Conservation (phyloP, 495 filamentous ascomycete species). For the Annulohypoxylon stygium region DNA sequence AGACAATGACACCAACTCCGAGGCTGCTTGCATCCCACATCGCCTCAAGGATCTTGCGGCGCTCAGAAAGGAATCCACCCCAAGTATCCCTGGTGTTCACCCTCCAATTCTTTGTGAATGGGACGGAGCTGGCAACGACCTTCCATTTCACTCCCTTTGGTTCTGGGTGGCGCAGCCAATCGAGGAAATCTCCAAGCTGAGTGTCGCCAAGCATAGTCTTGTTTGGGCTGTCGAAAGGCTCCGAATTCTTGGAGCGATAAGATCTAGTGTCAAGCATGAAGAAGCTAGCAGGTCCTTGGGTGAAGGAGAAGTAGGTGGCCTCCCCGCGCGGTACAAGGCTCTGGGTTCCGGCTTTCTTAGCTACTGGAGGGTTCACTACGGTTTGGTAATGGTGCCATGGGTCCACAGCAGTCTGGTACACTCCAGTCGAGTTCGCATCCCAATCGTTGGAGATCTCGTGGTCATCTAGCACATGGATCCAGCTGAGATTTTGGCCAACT, state of each 20-base stretch:
- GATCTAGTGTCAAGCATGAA: slow-evolving; percentile 94
- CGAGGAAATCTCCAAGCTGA: slow-evolving; percentile 83
- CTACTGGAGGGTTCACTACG: slow-evolving; percentile 81
- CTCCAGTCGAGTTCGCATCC: slow-evolving; percentile 47
- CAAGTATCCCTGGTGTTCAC: slow-evolving; percentile 88
- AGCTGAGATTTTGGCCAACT: slow-evolving; percentile 79
- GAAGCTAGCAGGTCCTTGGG: slow-evolving; percentile 89
- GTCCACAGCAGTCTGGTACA: slow-evolving; percentile 75
- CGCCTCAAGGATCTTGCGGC: slow-evolving; percentile 81
- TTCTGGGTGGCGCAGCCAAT: slow-evolving; percentile 77
- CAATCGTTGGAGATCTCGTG: slow-evolving; percentile 83
- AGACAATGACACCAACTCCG: slow-evolving; percentile 81
- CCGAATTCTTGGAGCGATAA: slow-evolving; percentile 75
- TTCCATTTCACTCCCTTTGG: slow-evolving; percentile 90
- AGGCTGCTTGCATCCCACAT: slow-evolving; percentile 87
- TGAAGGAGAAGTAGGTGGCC: slow-evolving; percentile 87
- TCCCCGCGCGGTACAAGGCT: slow-evolving; percentile 55
- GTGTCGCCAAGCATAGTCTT: slow-evolving; percentile 89
- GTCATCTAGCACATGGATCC: slow-evolving; percentile 96
- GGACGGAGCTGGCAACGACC: slow-evolving; percentile 86
- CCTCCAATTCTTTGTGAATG: slow-evolving; percentile 97
- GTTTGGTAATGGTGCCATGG: slow-evolving; percentile 90
- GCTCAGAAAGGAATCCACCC: slow-evolving; percentile 88
- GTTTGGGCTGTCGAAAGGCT: slow-evolving; percentile 63
- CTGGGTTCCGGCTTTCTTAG: slow-evolving; percentile 54